Conservation (phyloP, 176 grass and related monocot genomes). For the Eremochloa ophiuroides region DNA sequence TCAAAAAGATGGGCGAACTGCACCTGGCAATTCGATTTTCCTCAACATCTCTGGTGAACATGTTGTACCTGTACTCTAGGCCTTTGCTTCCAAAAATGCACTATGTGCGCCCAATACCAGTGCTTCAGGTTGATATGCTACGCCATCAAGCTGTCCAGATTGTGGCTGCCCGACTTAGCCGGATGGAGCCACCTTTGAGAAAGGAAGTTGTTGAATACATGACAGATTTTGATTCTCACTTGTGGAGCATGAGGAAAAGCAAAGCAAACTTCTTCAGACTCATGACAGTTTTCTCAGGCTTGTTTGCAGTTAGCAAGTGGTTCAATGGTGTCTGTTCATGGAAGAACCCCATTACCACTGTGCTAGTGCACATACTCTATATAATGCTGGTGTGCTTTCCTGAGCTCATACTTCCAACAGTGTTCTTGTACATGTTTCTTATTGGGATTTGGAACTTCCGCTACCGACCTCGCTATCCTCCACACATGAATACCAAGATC, state of each 20-base stretch:
- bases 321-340: slow-evolving; percentile 78
- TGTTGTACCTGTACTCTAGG: slow-evolving; percentile 73
- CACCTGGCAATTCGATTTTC: slow-evolving; percentile 95
- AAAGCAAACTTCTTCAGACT: slow-evolving; percentile 99
- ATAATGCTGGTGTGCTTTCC: slow-evolving; percentile 96
- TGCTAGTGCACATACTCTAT: slow-evolving; percentile 84
- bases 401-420: slow-evolving; percentile 78
- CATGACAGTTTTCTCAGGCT: slow-evolving; percentile 79
- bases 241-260: slow-evolving; percentile 97
- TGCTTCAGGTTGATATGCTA: slow-evolving; percentile 79
- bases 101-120: slow-evolving; percentile 78
- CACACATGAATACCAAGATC: slow-evolving; percentile 98
- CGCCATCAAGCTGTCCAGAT: slow-evolving; percentile 90
- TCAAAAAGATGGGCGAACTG: slow-evolving; percentile 98
- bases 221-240: slow-evolving; percentile 84
- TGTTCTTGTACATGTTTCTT: slow-evolving; percentile 95
- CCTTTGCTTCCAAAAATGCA: slow-evolving; percentile 97
- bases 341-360: slow-evolving; percentile 91
- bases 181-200: slow-evolving; percentile 93
- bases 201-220: slow-evolving; percentile 98
- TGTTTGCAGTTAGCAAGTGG: slow-evolving; percentile 78
- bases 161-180: slow-evolving; percentile 73
- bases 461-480: slow-evolving; percentile 79
- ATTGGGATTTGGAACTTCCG: slow-evolving; percentile 96
- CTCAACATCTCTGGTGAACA: slow-evolving; percentile 81